A percentile compares a stretch with the other conserved stretches of the same genome.
Conservation (phyloP, 345 rosid species). For the Euphorbia lathyris region DNA sequence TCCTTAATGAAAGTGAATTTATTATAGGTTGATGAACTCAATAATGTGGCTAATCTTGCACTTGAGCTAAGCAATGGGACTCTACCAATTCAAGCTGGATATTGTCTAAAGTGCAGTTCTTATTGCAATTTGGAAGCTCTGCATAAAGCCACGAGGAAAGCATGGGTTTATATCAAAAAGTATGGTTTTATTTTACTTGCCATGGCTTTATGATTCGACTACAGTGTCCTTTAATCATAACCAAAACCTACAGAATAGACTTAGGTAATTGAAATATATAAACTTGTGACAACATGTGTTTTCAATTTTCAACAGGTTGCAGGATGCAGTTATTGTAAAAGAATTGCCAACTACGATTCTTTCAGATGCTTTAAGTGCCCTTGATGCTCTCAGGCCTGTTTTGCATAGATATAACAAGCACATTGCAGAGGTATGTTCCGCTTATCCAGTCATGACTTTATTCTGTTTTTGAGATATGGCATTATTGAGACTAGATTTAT, state of each 20-base stretch:
- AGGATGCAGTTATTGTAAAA: slow-evolving; percentile 38
- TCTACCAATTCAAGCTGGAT: slow-evolving; percentile 37
- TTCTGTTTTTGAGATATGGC: neutral
- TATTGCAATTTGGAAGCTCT: slow-evolving; percentile 42
- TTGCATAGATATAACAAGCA: slow-evolving; percentile 64
- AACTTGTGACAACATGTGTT: neutral
- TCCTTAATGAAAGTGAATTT: neutral
- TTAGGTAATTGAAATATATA: neutral
- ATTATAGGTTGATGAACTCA: slow-evolving; percentile 34
- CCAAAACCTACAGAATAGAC: neutral
- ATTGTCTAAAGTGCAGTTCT: slow-evolving; percentile 64
- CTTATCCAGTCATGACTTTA: neutral
- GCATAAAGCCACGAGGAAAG: slow-evolving; percentile 35
- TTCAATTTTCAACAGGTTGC: slow-evolving; percentile 45
- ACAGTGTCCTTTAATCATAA: neutral
- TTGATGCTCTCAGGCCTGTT: slow-evolving; percentile 44
- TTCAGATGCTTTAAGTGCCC: slow-evolving; percentile 52
- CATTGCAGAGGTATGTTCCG: slow-evolving; percentile 67
- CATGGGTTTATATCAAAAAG: slow-evolving; percentile 59
- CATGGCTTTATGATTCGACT: neutral
- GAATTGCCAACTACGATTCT: slow-evolving; percentile 32
- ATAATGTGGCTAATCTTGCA: slow-evolving; percentile 29
- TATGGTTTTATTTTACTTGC: slow-evolving; percentile 15
- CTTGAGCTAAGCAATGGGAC: slow-evolving; percentile 23
- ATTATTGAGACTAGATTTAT: neutral